Conservation (phyloP, 179 eudicot genomes). For the Actinidia arguta region DNA sequence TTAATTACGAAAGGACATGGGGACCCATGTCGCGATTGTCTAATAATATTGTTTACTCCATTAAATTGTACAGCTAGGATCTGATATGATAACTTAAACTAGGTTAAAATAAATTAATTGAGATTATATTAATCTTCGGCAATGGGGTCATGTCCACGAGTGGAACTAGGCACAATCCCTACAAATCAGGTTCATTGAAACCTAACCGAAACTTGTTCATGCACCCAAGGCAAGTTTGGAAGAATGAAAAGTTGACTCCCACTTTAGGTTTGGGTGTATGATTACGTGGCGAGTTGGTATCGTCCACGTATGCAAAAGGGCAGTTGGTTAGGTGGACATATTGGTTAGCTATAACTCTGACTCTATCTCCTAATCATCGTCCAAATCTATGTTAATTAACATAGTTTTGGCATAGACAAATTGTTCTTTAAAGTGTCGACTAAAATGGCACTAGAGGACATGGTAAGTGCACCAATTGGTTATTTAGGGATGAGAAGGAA, state of each 20-base stretch:
- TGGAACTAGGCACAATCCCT: not conserved
- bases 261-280: not conserved
- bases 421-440: not conserved
- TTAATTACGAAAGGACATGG: not conserved
- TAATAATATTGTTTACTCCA: not conserved
- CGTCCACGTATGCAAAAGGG: not conserved
- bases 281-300: not conserved
- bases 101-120: not conserved
- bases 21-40: conserved; percentile 7
- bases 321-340: not conserved
- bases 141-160: conserved; percentile 19
- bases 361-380: not conserved
- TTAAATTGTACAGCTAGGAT: not conserved
- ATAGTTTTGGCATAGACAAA: not conserved
- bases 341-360: not conserved
- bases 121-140: not conserved
- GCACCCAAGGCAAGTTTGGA: not conserved
- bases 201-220: conserved; percentile 4
- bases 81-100: not conserved
- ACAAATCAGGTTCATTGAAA: conserved; percentile 1
- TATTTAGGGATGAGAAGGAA: no score
- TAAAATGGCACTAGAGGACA: not conserved
- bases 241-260: conserved; percentile 12
- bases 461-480: no score
- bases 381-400: not conserved